Base-by-base conservation (phyloP, 1,284 basidiomycete species). In the Fomitiporia mediterranea region DNA sequence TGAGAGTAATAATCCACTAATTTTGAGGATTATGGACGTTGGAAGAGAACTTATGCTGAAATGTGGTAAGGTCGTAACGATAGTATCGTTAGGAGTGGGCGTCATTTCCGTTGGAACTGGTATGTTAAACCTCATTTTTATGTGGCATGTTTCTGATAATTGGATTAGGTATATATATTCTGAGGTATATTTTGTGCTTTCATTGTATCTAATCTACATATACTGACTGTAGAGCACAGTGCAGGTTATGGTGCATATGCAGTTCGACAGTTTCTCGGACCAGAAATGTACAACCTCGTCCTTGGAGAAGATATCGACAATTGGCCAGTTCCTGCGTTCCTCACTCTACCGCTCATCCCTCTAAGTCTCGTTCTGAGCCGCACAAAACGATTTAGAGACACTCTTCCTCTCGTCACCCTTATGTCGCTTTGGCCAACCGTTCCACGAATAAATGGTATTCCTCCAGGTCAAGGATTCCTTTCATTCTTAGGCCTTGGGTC, bases 191-290 rank as follows among this genome's bases (percentile, higher is more conserved):
- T 15, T 17, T 28, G 39, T 40, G 11, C 27, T 23, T 25, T 27
- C 13, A 40, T 15, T 30, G 4, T 30, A 3, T 30, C 37, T 17
- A 11, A 7, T 34, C 27, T 39, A 17, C 27, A 23, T n/a, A 28
- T 25, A 5, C 37, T 39, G n/a, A 51, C n/a, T n/a, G 4, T 40
- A 9, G 25, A 6, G 9, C 37, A 84, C 1, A 71, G 79, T 37
- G 83, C 86, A 1, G 74, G 75, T 0, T 91, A 90, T 63, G 89
- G 89, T 1, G 79, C 82, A 0, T 87, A 82, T 68, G 86, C 86
- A n/a, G 68, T 90, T 23, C 72, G 75, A 39, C 74, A 82, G 58
- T 86, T 89, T 59, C 71, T 90, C 50, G 89, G 88, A 3, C 67
- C 77, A 62, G 83, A 88, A 46, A 68, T 76, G 82, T 88, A 67